Base-by-base conservation (phyloP, 768 basidiomycete genomes). In the Leccinum subtestaceum region DNA sequence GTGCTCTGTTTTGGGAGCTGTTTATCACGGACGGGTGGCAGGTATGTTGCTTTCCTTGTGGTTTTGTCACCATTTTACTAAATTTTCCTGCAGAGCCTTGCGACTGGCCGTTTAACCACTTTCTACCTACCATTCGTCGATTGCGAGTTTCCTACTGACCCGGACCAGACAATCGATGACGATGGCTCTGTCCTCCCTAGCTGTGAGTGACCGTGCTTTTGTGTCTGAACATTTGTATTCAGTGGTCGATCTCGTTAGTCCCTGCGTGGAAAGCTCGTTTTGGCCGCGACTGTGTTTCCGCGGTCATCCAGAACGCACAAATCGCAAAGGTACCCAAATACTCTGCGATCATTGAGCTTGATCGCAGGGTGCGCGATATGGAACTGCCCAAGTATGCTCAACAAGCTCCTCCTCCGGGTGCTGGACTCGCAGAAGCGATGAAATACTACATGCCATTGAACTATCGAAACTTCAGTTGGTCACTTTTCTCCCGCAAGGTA, bases 11-110 rank as follows among this genome's bases (percentile, higher is more conserved):
- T 64, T 89, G 88, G 88, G 87, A 89, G 60, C 60, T 89, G 29
- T 88, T 87, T 63, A 85, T 88, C 62, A 86, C 87, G 0, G 87
- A 89, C 67, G 84, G 84, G 60, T 89, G 87, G 86, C 86, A 87
- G 80, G 88, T 86, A 59, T 15, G 78, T 64, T 23, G 1, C 31
- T 13, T n/a, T 58, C 48, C 15, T 21, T 29, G 38, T 40, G 23
- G 19, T 47, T 27, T 50, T 34, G 40, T 43, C 12, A 45, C 48
- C 17, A 15, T 43, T 27, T 52, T 13, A 58, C 56, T n/a, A 6
- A 58, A 36, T 19, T 47, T 17, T 51, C 12, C 8, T 15, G 36
- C 61, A 88, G 86, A 85, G 84, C 66, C 78, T 88, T 45, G 87
- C 87, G 2, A 89, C 86, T 13, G 88, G 88, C 11, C 81, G 87